phyloP scores from a whole-genome alignment of 129 eudicot species.

The Helianthus annuus region HanXRQr2.0-SUNRISE NC_035437.2:167532926-167533425 shows the following conservation, averaged over 20 bases:
- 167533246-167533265: background rate
- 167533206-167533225: constrained; percentile 3
- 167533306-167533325: background rate
- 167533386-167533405: too few relatives aligned
- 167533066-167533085: background rate
- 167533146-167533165: background rate
- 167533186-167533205: constrained; percentile 10
- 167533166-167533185: constrained; percentile 24
- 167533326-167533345: background rate
- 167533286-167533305: background rate
- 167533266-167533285: background rate
- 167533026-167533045: background rate
- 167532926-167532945: too few relatives aligned
- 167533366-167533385: too few relatives aligned
- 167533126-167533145: constrained; percentile 23
- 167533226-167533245: background rate
- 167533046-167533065: background rate
- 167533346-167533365: background rate
- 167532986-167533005: background rate
- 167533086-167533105: background rate
- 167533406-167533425: too few relatives aligned
- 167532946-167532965: too few relatives aligned
- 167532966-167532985: too few relatives aligned
- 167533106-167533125: background rate
- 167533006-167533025: background rate